A percentile compares a stretch with the other conserved stretches of the same genome.
phyloP scores from a whole-genome alignment of 139 green algal species.

The Astrephomene gubernaculifera region DNA sequence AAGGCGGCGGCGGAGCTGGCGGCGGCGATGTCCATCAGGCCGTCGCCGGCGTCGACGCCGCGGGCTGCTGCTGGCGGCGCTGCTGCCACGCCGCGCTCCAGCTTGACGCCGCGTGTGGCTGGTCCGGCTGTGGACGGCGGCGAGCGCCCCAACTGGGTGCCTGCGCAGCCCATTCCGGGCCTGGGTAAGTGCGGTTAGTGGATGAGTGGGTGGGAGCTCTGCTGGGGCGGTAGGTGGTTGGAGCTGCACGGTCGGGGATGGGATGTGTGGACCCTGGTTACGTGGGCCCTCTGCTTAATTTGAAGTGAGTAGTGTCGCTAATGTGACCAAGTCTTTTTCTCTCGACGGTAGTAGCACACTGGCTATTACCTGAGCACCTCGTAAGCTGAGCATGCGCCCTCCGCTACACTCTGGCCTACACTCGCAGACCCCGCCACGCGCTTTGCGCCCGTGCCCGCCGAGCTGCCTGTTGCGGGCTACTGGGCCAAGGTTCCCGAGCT shows the following conservation, averaged over 20 bases:
- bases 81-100: neutral
- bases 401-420: too few relatives aligned
- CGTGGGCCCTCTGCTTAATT: too few relatives aligned
- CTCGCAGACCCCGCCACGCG: constrained; percentile 41
- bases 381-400: too few relatives aligned
- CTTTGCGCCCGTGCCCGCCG: constrained; percentile 34
- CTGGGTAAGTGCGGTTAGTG: neutral
- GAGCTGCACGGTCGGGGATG: too few relatives aligned
- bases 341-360: too few relatives aligned
- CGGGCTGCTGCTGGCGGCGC: too few relatives aligned
- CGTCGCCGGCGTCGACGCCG: neutral
- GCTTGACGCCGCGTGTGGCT: neutral
- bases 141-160: neutral
- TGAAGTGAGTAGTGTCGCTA: too few relatives aligned
- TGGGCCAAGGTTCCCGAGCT: constrained; percentile 47
- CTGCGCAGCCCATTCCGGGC: neutral
- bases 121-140: neutral
- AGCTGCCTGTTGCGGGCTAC: constrained; percentile 42
- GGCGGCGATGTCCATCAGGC: neutral
- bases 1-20: neutral
- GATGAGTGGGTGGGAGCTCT: too few relatives aligned
- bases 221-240: neutral
- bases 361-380: too few relatives aligned
- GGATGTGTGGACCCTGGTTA: too few relatives aligned
- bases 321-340: too few relatives aligned